Conservation (phyloP, 2,329 filamentous ascomycete species). For the Scedosporium minutisporum region DNA sequence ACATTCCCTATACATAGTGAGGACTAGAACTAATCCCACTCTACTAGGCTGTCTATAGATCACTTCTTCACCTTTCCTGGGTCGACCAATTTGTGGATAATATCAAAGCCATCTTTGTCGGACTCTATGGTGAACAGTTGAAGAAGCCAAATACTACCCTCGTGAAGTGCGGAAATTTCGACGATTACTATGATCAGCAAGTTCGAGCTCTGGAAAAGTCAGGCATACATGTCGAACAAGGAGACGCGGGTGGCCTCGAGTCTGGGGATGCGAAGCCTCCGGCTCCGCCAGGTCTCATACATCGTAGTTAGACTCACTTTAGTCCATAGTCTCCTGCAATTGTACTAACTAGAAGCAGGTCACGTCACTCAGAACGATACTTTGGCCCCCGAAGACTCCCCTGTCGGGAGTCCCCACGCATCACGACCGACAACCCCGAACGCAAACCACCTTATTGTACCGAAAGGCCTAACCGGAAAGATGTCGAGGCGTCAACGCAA, state of each 20-base stretch:
- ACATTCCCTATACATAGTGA: not conserved
- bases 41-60: constrained; percentile 84
- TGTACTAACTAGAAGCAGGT: not conserved
- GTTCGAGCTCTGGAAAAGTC: constrained; percentile 66
- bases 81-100: constrained; percentile 95
- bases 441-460: constrained; percentile 50
- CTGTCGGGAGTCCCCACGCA: constrained; percentile 28
- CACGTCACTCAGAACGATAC: not conserved
- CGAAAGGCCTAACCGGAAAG: constrained; percentile 66
- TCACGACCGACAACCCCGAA: constrained; percentile 73
- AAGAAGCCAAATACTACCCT: constrained; percentile 70
- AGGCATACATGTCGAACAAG: constrained; percentile 16
- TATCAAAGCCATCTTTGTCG: constrained; percentile 82
- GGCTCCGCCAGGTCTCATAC: constrained; percentile 15
- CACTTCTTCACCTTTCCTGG: constrained; percentile 89
- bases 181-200: constrained; percentile 91
- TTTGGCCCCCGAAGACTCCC: not conserved
- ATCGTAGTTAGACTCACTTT: not conserved
- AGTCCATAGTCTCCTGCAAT: not conserved
- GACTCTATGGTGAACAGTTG: constrained; percentile 80
- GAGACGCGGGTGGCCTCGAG: not conserved
- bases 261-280: not conserved
- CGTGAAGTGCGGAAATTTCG: constrained; percentile 71
- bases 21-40: not conserved
- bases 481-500: constrained; percentile 73